Evolutionary conservation across 164 flowering plant genomes (phyloP).

Genomic region (Magnolia changhungtana): DNA sequence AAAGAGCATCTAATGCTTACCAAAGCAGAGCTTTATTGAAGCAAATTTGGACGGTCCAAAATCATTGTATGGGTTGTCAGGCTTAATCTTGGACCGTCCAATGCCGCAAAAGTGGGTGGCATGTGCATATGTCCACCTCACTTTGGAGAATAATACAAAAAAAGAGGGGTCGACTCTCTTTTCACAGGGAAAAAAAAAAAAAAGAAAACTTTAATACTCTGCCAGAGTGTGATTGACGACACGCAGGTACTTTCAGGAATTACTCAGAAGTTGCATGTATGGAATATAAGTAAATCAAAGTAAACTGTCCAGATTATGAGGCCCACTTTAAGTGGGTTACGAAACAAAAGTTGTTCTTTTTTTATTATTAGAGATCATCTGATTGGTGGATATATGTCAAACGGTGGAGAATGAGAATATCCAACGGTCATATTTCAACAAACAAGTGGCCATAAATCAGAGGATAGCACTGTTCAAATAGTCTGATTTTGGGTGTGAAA

Average conservation of each 20-base stretch:
- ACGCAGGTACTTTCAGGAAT: not conserved
- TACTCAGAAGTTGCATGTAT: not conserved
- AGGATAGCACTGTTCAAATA: no score
- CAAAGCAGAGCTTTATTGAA: not conserved
- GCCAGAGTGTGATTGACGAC: not conserved
- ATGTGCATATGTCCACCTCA: not conserved
- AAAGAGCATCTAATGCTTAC: slow-evolving; percentile 1
- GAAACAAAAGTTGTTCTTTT: no score
- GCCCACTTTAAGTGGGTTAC: no score
- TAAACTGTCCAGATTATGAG: no score
- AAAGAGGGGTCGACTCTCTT: not conserved
- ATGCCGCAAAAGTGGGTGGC: not conserved
- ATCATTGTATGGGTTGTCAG: not conserved
- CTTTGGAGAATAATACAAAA: not conserved
- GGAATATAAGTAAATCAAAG: no score
- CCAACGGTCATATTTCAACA: no score
- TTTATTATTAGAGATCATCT: no score
- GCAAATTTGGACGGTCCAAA: not conserved
- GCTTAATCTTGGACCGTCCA: not conserved
- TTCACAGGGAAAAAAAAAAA: not conserved
- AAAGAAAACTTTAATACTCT: not conserved
- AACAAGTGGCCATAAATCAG: no score
- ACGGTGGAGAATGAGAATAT: no score
- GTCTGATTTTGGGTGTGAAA: no score
- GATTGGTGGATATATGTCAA: no score